phyloP scores from a whole-genome alignment of 2,329 filamentous ascomycete species.

The Helminthosporium solani region DNA sequence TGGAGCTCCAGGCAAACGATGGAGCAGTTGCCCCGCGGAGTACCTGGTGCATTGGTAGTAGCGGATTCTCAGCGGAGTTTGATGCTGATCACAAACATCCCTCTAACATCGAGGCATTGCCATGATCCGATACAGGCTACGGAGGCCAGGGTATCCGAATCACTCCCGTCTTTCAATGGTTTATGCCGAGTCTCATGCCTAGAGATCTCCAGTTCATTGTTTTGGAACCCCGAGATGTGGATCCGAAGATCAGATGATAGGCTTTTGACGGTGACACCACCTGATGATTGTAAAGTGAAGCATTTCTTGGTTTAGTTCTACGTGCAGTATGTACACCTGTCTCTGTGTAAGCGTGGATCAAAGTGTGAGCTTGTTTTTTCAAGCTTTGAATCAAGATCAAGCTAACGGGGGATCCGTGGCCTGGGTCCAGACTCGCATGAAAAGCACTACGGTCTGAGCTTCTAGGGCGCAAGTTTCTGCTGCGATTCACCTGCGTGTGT shows the following conservation, averaged over 20 bases:
- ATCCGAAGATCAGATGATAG: not conserved
- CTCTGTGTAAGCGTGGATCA: too few relatives aligned
- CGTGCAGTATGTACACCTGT: not conserved
- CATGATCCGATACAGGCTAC: not conserved
- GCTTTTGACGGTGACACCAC: not conserved
- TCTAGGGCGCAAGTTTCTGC: too few relatives aligned
- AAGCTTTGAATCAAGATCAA: too few relatives aligned
- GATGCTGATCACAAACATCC: constrained; percentile 10
- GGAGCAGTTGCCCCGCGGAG: not conserved
- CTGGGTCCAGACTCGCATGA: too few relatives aligned
- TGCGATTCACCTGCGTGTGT: too few relatives aligned
- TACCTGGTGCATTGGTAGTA: not conserved
- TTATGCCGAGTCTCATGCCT: not conserved
- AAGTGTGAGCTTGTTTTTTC: too few relatives aligned
- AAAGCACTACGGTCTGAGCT: too few relatives aligned
- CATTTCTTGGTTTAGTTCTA: not conserved
- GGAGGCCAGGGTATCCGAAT: not conserved
- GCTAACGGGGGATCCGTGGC: too few relatives aligned
- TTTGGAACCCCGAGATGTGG: not conserved
- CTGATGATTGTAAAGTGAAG: not conserved
- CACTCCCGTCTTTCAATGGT: not conserved
- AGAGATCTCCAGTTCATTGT: not conserved
- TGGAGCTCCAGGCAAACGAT: not conserved
- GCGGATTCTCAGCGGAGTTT: constrained; percentile 9
- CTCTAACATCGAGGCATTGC: not conserved